Conservation (phyloP, 129 eudicot genomes). For the Helichrysum umbraculigerum region DNA sequence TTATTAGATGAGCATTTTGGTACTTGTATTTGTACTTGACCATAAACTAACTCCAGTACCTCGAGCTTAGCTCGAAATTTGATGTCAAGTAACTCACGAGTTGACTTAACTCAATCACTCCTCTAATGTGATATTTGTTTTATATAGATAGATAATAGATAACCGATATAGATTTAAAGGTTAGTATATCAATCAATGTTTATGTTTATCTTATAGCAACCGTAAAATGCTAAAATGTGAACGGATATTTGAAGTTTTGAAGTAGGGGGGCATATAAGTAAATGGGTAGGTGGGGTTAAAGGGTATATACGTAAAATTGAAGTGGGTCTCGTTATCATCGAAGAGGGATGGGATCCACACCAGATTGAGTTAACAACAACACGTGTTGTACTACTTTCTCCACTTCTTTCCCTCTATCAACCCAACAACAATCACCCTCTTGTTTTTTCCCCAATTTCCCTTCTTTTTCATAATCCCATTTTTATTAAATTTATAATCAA, state of each 20-base stretch:
- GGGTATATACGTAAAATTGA: neutral
- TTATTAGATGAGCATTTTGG: too few relatives aligned
- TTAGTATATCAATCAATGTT: too few relatives aligned
- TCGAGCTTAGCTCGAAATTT: too few relatives aligned
- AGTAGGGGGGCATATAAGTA: neutral
- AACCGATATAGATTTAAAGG: too few relatives aligned
- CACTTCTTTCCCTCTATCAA: constrained; percentile 8
- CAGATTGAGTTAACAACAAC: constrained; percentile 1
- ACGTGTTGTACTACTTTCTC: constrained; percentile 23
- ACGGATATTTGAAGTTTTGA: neutral
- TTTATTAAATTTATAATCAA: too few relatives aligned
- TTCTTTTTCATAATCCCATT: neutral
- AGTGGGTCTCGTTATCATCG: constrained; percentile 29
- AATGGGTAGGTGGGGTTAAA: neutral
- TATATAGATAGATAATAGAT: too few relatives aligned
- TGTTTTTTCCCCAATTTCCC: neutral
- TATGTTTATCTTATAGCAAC: too few relatives aligned
- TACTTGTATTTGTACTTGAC: too few relatives aligned
- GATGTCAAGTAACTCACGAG: too few relatives aligned
- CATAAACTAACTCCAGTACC: too few relatives aligned
- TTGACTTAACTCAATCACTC: too few relatives aligned
- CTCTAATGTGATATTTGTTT: too few relatives aligned
- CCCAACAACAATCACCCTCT: neutral
- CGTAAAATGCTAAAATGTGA: neutral
- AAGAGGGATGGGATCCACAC: constrained; percentile 12